Evolutionary conservation across 805 yeast species (phyloP), one percentile per base, ranked within the genome.

Genomic region (Ogataea pilisensis): DNA sequence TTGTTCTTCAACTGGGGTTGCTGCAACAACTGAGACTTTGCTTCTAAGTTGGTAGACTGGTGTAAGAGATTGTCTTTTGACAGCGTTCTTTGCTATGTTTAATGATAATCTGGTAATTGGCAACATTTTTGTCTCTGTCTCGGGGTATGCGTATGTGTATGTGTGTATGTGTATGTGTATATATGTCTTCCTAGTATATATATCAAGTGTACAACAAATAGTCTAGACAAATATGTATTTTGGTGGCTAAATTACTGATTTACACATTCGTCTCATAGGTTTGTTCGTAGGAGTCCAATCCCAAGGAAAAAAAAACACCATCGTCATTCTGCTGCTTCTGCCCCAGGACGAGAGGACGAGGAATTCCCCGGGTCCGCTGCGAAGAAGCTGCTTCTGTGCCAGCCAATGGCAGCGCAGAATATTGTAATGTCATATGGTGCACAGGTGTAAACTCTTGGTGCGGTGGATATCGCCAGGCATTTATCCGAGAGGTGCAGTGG

Each of bases 1-100:
- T 50, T 84, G 75, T 55, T 85, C 95, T 51, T 78, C 78, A 20
- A 68, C 76, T 31, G 72, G 70, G 27, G 86, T 67, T 20, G 32
- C 35, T 37, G 88, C 74, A 48, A 64, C 61, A 45, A 76, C 72
- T 12, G 81, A 71, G 41, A 60, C 34, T 37, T 66, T 35, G 27
- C 42, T 39, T 58, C 69, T 65, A n/a, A 45, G 27, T 35, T 38
- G 50, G 9, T 46, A 31, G 13, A 50, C 43, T 31, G 60, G 59
- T 45, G 47, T 44, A 29, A 48, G 26, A 27, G 50, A 36, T 26
- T 47, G 39, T 43, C 45, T 46, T 22, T 50, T 30, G 29, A 41
- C 42, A 22, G 50, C 32, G 9, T 28, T 37, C 24, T 31, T 34
- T 2, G 53, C 47, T 25, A 42, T 27, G 45, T 43, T 51, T 33